Evolutionary conservation across 2,329 filamentous ascomycete species (phyloP), one percentile per base, ranked within the genome.

Genomic region (Talaromyces islandicus): DNA sequence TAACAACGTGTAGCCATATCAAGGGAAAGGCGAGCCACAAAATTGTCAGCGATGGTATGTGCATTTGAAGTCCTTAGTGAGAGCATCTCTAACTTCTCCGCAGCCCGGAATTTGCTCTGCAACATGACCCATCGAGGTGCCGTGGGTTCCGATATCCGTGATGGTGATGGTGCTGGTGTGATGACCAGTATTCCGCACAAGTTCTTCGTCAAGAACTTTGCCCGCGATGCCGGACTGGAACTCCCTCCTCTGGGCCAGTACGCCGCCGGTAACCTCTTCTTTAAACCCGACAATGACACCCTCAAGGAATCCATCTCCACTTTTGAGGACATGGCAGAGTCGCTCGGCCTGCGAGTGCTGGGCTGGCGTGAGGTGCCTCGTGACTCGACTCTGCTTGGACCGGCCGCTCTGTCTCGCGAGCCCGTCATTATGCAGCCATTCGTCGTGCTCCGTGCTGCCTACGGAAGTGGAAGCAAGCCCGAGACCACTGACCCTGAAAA

Each of bases 51-150:
- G 93, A 97, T 96, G 93, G 91, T 94, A 78, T 80, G 87, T 78
- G 64, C 25, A 6, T 50, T 32, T 17, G 2, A 17, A 5, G 2
- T 1, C 7, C 12, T 3, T 21, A 51, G 12, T 51, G 11, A 11
- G 6, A 51, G 12, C 4, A 6, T 51, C 48, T 3, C 48, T 52
- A 52, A 52, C 14, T 17, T 54, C 32, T 62, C n/a, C n/a, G 51
- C 69, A 94, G 91, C 92, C 67, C 89, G 91, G 67, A 96, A 92
- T 78, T 83, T 99, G 64, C 87, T 99, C 65, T 99, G 94, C 84
- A 97, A 99, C 85, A 99, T 99, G 94, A 97, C 94, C 83, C 94
- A 99, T 83, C 89, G 94, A 76, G 94, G 94, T 83, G 94, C 94
- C 65, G 93, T 97, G 69, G 94, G 94, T 69, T 97, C 94, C 63